Base-by-base conservation (phyloP, 2,329 filamentous ascomycete genomes). In the Aspergillus brasiliensis region DNA sequence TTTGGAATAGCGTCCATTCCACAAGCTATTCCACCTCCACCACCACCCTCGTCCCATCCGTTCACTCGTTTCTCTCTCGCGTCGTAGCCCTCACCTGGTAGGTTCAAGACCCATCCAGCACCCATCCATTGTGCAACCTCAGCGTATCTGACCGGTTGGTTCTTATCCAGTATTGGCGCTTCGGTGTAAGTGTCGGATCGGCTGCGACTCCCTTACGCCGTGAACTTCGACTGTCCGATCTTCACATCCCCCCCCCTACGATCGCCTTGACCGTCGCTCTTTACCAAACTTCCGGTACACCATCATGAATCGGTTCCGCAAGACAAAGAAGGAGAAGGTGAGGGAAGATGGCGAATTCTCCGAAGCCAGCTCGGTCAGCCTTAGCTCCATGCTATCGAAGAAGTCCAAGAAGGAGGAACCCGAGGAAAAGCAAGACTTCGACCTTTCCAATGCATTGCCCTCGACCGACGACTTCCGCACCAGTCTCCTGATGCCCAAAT, bases 401-500 rank as follows among this genome's bases (percentile, higher is more conserved):
- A 82, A 83, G 65, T 76, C 71, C 37, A 84, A 84, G 69, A 80
- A 80, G 65, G 71, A 74, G 17, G 71, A 78, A 61, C 77, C 78
- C 11, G 81, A 84, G 67, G 72, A 82, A 80, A 60, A 74, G 60
- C 73, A 73, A 3, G 84, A 91, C 62, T 77, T 97, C 49, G 89
- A 98, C 69, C 80, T 98, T 11, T 75, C 87, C 2, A 81, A 81
- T 11, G 93, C 87, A 0, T 81, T 99, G 2, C 95, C 95, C 1
- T 83, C 92, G 0, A 88, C 81, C 49, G 92, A 98, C 76, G 89
- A 98, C 71, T 98, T 99, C 76, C 87, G 95, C 59, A 99, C 95
- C 3, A 98, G 95, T 81, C 80, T 99, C 60, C 82, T 99, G 63
- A 96, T 99, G 94, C 93, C 92, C 0, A 94, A 93, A 44, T 83